Conservation (phyloP, 1,139 yeast genomes). For the Starmera stellimalicola region DNA sequence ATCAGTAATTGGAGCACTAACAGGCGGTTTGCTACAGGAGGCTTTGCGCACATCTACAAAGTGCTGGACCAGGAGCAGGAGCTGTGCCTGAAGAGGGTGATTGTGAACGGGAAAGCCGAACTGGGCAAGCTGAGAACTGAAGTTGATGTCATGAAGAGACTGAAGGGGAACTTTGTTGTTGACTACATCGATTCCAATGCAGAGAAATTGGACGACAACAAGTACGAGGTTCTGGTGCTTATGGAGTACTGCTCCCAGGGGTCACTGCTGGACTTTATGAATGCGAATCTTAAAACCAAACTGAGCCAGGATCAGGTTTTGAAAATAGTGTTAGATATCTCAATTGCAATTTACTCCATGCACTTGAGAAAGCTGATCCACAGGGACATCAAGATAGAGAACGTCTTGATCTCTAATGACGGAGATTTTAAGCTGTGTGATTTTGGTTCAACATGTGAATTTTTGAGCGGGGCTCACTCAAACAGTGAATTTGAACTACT, state of each 20-base stretch:
- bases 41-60: conserved; percentile 51
- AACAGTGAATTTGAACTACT: conserved; percentile 51
- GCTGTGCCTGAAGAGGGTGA: conserved; percentile 67
- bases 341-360: conserved; percentile 65
- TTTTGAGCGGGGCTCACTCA: conserved; percentile 54
- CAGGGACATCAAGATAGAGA: conserved; percentile 72
- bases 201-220: conserved; percentile 35
- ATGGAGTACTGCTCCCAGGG: conserved; percentile 75
- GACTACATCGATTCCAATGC: conserved; percentile 73
- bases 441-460: conserved; percentile 63
- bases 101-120: conserved; percentile 63
- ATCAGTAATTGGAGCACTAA: conserved; percentile 28
- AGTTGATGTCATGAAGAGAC: conserved; percentile 66
- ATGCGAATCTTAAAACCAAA: conserved; percentile 55
- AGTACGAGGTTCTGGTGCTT: conserved; percentile 64
- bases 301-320: conserved; percentile 53
- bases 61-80: conserved; percentile 35
- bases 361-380: conserved; percentile 57
- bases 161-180: conserved; percentile 52
- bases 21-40: conserved; percentile 27
- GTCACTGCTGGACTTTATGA: conserved; percentile 68
- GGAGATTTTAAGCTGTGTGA: conserved; percentile 61
- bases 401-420: conserved; percentile 53
- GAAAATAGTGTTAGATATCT: conserved; percentile 56
- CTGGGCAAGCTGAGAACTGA: conserved; percentile 59